Conservation (phyloP, 1,284 basidiomycete genomes). For the Malassezia yamatoensis region DNA sequence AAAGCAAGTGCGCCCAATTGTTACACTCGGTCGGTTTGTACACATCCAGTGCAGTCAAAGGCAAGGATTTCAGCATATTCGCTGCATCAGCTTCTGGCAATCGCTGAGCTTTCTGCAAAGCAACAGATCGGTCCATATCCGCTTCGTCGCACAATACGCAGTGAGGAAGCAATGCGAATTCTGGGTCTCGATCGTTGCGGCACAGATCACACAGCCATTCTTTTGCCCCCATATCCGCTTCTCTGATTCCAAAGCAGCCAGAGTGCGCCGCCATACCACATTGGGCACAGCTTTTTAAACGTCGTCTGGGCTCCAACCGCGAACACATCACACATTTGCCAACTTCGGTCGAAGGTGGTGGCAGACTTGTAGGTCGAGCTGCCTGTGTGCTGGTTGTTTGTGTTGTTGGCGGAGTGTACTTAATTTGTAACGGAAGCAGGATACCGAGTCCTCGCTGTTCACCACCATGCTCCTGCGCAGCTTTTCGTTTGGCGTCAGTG, state of each 20-base stretch:
- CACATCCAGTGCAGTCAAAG: slow-evolving; percentile 57
- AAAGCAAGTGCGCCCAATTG: slow-evolving; percentile 83
- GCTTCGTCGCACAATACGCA: slow-evolving; percentile 34
- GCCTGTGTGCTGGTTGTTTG: not conserved
- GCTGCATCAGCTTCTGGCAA: not conserved
- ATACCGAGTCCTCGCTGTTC: slow-evolving; percentile 22
- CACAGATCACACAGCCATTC: slow-evolving; percentile 42
- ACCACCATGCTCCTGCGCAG: slow-evolving; percentile 36
- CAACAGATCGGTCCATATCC: not conserved
- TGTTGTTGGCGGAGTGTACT: not conserved
- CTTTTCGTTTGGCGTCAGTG: slow-evolving; percentile 22
- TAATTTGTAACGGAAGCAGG: not conserved
- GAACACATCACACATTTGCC: slow-evolving; percentile 37
- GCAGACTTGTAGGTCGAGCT: not conserved
- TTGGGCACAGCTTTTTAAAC: slow-evolving; percentile 33
- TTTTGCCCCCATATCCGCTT: slow-evolving; percentile 26
- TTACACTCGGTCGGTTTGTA: slow-evolving; percentile 88
- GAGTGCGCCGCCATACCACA: slow-evolving; percentile 41
- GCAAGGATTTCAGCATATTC: not conserved
- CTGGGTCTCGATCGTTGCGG: slow-evolving; percentile 33
- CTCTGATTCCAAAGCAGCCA: slow-evolving; percentile 37
- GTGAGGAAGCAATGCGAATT: slow-evolving; percentile 27
- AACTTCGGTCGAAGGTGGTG: not conserved
- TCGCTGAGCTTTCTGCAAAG: not conserved
- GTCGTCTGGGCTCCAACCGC: slow-evolving; percentile 38